Percentiles rank a stretch among this genome's conserved stretches.
Evolutionary conservation across 2,329 filamentous ascomycete species (phyloP).

Genomic region (Balansia obtecta): DNA sequence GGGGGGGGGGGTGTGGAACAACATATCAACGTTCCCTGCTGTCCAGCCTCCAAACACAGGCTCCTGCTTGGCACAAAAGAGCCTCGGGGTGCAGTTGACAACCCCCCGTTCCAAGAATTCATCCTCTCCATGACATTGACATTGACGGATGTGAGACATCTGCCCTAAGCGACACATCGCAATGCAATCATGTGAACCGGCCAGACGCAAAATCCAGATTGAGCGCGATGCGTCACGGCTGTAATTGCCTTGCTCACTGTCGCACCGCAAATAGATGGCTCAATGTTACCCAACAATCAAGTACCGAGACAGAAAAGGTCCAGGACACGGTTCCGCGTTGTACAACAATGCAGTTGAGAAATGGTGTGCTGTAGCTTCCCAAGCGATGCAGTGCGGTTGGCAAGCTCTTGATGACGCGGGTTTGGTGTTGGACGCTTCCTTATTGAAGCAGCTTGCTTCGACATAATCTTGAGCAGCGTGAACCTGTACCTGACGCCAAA

Average conservation of each 20-base stretch:
- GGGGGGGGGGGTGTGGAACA: no score
- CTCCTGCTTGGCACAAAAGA: background rate
- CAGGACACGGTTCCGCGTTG: background rate
- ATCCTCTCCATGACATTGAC: background rate
- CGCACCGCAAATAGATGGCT: background rate
- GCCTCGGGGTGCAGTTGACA: background rate
- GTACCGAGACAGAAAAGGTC: background rate
- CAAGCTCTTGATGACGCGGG: no score
- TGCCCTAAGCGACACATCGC: background rate
- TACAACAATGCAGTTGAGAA: background rate
- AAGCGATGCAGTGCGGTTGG: no score
- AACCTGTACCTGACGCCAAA: no score
- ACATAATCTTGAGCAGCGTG: no score
- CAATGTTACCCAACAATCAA: background rate
- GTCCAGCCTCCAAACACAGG: background rate
- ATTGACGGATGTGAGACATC: background rate
- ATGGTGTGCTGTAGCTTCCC: no score
- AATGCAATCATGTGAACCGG: constrained; percentile 2
- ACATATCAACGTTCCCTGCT: background rate
- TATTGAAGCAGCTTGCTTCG: no score
- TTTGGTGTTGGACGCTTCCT: no score
- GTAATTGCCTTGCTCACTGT: background rate
- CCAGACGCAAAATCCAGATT: background rate
- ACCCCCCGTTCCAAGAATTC: background rate
- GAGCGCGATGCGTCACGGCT: background rate